Evolutionary conservation across 805 yeast species (phyloP).

Genomic region (Ogataea dorogensis): DNA sequence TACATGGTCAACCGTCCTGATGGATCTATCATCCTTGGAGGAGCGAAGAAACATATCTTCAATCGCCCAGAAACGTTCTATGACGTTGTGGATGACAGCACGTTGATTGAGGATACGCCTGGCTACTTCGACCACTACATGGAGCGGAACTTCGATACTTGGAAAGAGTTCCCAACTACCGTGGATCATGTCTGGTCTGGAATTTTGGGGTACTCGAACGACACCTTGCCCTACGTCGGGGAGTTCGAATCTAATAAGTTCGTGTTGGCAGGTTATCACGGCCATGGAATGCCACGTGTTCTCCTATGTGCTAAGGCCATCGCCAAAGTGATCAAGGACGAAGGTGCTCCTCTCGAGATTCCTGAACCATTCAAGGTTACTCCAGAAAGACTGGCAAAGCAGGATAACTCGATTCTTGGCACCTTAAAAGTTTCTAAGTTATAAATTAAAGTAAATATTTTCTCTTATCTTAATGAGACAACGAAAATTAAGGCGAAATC

Average conservation of each 20-base stretch:
- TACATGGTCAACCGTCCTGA: slow-evolving; percentile 38
- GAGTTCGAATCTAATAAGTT: slow-evolving; percentile 34
- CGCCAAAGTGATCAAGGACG: slow-evolving; percentile 23
- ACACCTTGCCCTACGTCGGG: slow-evolving; percentile 44
- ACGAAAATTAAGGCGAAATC: slow-evolving; percentile 1
- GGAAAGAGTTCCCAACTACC: slow-evolving; percentile 31
- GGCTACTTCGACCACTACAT: slow-evolving; percentile 31
- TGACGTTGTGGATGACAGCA: slow-evolving; percentile 38
- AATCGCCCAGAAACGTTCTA: slow-evolving; percentile 27
- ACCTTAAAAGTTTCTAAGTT: not conserved
- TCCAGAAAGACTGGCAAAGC: slow-evolving; percentile 19
- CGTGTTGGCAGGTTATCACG: slow-evolving; percentile 46
- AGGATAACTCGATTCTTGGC: slow-evolving; percentile 15
- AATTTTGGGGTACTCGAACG: slow-evolving; percentile 44
- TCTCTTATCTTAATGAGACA: not conserved
- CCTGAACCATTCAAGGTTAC: slow-evolving; percentile 27
- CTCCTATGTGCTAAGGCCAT: slow-evolving; percentile 40
- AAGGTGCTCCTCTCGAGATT: slow-evolving; percentile 10
- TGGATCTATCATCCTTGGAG: slow-evolving; percentile 37
- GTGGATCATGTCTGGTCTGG: slow-evolving; percentile 42
- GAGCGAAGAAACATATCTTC: slow-evolving; percentile 26
- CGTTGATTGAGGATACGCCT: slow-evolving; percentile 23
- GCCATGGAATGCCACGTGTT: slow-evolving; percentile 53
- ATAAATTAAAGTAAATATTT: not conserved
- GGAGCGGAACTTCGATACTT: slow-evolving; percentile 33